phyloP scores from a whole-genome alignment of 2,329 filamentous ascomycete species.

The Fusarium buxicola region DNA sequence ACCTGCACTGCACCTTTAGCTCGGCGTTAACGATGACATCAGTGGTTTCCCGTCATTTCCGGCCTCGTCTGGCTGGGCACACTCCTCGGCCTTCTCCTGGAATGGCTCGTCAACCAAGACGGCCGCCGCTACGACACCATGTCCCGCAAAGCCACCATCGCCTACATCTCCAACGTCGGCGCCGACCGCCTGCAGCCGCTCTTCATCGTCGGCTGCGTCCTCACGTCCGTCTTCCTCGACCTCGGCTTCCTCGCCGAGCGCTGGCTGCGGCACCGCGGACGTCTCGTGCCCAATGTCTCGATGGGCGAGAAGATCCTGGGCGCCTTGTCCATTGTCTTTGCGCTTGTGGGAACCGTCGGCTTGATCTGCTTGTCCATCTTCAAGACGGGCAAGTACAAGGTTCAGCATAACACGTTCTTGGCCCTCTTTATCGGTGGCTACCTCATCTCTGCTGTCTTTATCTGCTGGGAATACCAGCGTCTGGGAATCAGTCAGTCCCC shows the following conservation, averaged over 20 bases:
- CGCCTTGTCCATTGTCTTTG: conserved; percentile 71
- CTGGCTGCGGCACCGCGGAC: conserved; percentile 84
- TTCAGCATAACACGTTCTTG: conserved; percentile 80
- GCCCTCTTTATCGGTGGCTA: conserved; percentile 88
- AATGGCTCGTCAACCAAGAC: conserved; percentile 71
- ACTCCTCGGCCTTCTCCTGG: conserved; percentile 76
- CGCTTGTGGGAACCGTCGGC: conserved; percentile 80
- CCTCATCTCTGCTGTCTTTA: conserved; percentile 85
- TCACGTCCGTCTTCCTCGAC: conserved; percentile 85
- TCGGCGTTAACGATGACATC: conserved; percentile 33
- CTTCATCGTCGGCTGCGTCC: conserved; percentile 77
- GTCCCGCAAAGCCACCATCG: conserved; percentile 67
- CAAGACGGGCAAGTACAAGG: conserved; percentile 77
- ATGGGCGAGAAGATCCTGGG: conserved; percentile 72
- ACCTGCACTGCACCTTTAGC: background rate
- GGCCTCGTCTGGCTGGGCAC: conserved; percentile 74
- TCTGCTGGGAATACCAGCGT: conserved; percentile 90
- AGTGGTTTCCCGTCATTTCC: conserved; percentile 76
- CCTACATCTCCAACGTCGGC: conserved; percentile 79
- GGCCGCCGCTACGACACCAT: conserved; percentile 71
- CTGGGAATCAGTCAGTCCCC: conserved; percentile 74
- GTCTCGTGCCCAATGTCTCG: conserved; percentile 79
- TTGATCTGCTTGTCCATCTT: conserved; percentile 88
- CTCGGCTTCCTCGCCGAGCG: conserved; percentile 83
- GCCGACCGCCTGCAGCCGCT: conserved; percentile 75